These are phyloP conservation scores for Talaromyces stipitatus DNA, from an alignment of 495 filamentous ascomycete genomes.

Conservation along the genomic window DNA sequence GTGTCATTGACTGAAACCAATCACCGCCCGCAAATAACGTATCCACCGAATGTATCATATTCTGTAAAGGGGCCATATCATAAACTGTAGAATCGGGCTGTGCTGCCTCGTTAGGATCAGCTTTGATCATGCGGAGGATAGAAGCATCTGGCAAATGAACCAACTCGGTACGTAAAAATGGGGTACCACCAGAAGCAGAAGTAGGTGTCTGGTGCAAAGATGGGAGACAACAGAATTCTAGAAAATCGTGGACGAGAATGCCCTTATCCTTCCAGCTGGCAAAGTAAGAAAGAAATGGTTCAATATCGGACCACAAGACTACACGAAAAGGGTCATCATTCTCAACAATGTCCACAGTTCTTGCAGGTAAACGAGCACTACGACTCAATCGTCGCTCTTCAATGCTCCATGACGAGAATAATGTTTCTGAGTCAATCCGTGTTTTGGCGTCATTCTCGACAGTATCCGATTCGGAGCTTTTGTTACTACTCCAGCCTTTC, in stretches of 20 bases:
- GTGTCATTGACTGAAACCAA: slow-evolving; percentile 38
- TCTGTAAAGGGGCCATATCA: slow-evolving; percentile 14
- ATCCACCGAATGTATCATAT: slow-evolving; percentile 27
- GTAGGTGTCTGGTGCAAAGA: slow-evolving; percentile 15
- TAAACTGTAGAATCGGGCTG: slow-evolving; percentile 4
- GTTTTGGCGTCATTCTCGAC: slow-evolving; percentile 18
- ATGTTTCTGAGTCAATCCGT: slow-evolving; percentile 16
- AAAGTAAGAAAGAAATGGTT: slow-evolving; percentile 51
- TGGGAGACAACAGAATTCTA: slow-evolving; percentile 66
- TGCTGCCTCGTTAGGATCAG: background rate
- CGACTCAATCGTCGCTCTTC: slow-evolving; percentile 46
- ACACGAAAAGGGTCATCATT: slow-evolving; percentile 74
- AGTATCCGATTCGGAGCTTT: slow-evolving; percentile 7
- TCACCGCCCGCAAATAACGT: slow-evolving; percentile 29
- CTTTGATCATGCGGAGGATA: slow-evolving; percentile 21
- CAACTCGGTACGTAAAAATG: slow-evolving; percentile 39
- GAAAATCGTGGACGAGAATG: slow-evolving; percentile 56
- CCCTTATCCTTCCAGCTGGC: slow-evolving; percentile 21
- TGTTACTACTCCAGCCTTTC: slow-evolving; percentile 54
- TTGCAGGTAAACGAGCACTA: slow-evolving; percentile 52
- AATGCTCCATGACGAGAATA: slow-evolving; percentile 50
- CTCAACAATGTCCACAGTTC: slow-evolving; percentile 53
- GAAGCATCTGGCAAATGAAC: slow-evolving; percentile 17
- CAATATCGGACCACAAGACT: slow-evolving; percentile 70
- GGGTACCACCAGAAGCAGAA: slow-evolving; percentile 32